Conservation (phyloP, 108 stramenopile species). For the Cyclotella atomus region DNA sequence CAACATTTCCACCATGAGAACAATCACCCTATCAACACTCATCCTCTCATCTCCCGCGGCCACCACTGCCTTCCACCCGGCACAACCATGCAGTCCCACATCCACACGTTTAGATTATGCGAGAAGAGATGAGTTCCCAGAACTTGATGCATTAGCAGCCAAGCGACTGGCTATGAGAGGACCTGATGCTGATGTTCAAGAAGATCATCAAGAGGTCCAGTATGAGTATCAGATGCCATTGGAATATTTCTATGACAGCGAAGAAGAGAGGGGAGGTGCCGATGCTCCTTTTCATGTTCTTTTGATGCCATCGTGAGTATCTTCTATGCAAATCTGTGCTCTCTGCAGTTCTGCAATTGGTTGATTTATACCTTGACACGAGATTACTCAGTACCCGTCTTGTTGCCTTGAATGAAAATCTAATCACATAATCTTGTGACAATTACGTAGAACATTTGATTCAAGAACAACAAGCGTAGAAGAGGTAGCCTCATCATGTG, state of each 20-base stretch:
- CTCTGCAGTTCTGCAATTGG: not conserved
- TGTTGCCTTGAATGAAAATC: not conserved
- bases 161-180: constrained; percentile 9
- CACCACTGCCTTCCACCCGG: not conserved
- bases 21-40: not conserved
- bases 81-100: not conserved
- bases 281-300: constrained; percentile 44
- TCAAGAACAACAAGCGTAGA: constrained; percentile 15
- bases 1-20: constrained; percentile 1
- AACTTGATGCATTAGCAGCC: not conserved
- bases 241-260: constrained; percentile 35
- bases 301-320: constrained; percentile 46
- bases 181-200: not conserved
- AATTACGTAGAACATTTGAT: constrained; percentile 31
- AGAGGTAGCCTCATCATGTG: constrained; percentile 23
- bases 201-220: not conserved
- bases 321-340: not conserved
- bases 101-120: constrained; percentile 4
- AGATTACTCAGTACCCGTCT: not conserved
- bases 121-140: not conserved
- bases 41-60: not conserved
- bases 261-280: constrained; percentile 11
- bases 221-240: not conserved
- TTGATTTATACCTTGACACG: not conserved
- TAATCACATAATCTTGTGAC: not conserved